Evolutionary conservation across 2,329 filamentous ascomycete species (phyloP), one percentile per base, ranked within the genome.

Genomic region (Fusarium buxicola): DNA sequence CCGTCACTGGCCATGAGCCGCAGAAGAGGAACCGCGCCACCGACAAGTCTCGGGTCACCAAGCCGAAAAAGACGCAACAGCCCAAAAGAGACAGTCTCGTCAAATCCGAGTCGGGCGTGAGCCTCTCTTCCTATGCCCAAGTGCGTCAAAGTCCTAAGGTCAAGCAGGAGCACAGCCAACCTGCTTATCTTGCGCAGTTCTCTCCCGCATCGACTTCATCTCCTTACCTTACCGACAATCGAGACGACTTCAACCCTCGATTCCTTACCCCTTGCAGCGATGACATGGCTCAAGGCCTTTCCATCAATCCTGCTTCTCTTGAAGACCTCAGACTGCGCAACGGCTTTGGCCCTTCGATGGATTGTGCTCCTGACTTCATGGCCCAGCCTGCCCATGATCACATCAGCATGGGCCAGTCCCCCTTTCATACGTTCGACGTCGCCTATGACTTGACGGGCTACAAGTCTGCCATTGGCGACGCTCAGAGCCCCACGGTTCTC

Each of bases 241-340:
- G 60, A 40, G 73, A 76, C 41, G 76, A 77, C 46, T 74, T 77
- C 32, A 73, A 73, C 13, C 65, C 74, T 55, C 75, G 81, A 11
- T 78, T 85, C 25, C 78, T 85, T 56, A 86, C 84, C 0, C 84
- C 84, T 2, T 82, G 79, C 72, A 85, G 83, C 72, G 84, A 86
- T 53, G 83, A 85, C 63, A 74, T 75, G 73, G 32, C 68, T 2
- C 66, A 71, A 7, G 49, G 55, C 8, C 58, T 72, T n/a, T 63
- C 66, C 8, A 62, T 74, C 16, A 69, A 72, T 27, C 69, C 74
- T 21, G 67, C 68, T 13, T 69, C 66, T 7, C 58, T 76, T 18
- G 73, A 75, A 54, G 69, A 70, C 13, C 47, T 65, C 13, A 65
- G 68, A 54, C 55, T 69, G 28, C 68, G 59, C 39, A 71, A 71